Percentiles rank a stretch among this genome's conserved stretches.
Evolutionary conservation across 352 stramenopile species (phyloP).

Genomic region (Pythium angustatum): DNA sequence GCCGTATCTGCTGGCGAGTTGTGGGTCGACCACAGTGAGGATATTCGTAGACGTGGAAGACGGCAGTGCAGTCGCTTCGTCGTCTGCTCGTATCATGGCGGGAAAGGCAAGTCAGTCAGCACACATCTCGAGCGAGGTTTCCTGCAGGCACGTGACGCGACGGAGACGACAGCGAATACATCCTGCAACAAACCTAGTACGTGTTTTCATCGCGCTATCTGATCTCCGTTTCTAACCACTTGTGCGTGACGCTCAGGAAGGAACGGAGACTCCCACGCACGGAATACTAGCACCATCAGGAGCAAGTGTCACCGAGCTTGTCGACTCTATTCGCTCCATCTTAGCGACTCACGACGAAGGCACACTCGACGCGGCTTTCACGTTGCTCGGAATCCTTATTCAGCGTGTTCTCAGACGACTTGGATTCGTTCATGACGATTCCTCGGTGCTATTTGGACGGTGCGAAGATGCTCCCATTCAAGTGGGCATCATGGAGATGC

Average conservation of each 20-base stretch:
- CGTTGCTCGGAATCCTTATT: slow-evolving; percentile 35
- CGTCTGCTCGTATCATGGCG: too few relatives aligned
- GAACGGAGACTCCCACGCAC: too few relatives aligned
- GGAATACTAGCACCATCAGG: not conserved
- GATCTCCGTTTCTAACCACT: not conserved
- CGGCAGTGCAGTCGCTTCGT: not conserved
- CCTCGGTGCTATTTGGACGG: too few relatives aligned
- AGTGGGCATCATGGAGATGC: slow-evolving; percentile 30
- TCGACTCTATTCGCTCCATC: slow-evolving; percentile 1
- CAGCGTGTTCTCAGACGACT: slow-evolving; percentile 32
- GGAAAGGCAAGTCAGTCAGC: not conserved
- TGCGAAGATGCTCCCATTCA: slow-evolving; percentile 18
- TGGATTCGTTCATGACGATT: not conserved
- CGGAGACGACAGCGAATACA: too few relatives aligned
- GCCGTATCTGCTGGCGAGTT: not conserved
- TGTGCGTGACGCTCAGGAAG: too few relatives aligned
- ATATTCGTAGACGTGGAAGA: not conserved
- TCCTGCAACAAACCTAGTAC: too few relatives aligned
- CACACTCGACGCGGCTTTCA: slow-evolving; percentile 36
- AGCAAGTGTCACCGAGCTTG: not conserved
- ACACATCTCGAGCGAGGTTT: not conserved
- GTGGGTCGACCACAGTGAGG: not conserved
- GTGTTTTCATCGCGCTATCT: not conserved
- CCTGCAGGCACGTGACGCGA: too few relatives aligned
- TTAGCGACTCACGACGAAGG: not conserved